phyloP scores from a whole-genome alignment of 306 rosid species.

The Hippophae gyantsensis region DNA sequence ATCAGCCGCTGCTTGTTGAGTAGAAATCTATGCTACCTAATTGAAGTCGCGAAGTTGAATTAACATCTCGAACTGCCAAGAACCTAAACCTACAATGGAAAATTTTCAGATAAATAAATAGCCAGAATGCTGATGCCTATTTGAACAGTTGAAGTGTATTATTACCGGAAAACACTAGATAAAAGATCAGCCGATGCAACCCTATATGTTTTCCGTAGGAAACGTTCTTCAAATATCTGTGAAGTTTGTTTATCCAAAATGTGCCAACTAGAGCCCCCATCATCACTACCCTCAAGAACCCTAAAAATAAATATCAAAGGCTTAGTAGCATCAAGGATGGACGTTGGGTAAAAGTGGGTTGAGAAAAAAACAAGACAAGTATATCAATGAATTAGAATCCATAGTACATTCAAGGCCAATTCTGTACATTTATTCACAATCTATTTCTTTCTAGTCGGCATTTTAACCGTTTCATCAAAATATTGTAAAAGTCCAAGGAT shows the following conservation, averaged over 20 bases:
- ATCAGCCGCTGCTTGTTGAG: conserved; percentile 19
- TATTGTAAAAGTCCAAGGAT: too few relatives aligned
- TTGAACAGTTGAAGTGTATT: neutral
- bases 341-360: too few relatives aligned
- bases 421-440: too few relatives aligned
- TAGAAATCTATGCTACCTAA: conserved; percentile 80
- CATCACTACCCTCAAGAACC: conserved; percentile 81
- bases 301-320: conserved; percentile 20
- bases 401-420: too few relatives aligned
- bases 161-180: conserved; percentile 60
- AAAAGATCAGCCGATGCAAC: conserved; percentile 32
- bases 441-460: too few relatives aligned
- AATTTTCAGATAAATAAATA: conserved; percentile 1
- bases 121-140: neutral
- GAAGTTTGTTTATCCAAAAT: conserved; percentile 57
- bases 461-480: too few relatives aligned
- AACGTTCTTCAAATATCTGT: conserved; percentile 55
- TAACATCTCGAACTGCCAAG: conserved; percentile 45
- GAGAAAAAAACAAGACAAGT: too few relatives aligned
- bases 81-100: conserved; percentile 57
- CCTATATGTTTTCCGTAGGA: conserved; percentile 47
- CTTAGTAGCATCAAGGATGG: neutral
- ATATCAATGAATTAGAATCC: too few relatives aligned
- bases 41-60: conserved; percentile 66
- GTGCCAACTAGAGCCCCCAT: conserved; percentile 66